These are phyloP conservation scores for Chrysosphaeria jannelii DNA, from an alignment of 2,329 filamentous ascomycete genomes.

Conservation along the genomic window DNA sequence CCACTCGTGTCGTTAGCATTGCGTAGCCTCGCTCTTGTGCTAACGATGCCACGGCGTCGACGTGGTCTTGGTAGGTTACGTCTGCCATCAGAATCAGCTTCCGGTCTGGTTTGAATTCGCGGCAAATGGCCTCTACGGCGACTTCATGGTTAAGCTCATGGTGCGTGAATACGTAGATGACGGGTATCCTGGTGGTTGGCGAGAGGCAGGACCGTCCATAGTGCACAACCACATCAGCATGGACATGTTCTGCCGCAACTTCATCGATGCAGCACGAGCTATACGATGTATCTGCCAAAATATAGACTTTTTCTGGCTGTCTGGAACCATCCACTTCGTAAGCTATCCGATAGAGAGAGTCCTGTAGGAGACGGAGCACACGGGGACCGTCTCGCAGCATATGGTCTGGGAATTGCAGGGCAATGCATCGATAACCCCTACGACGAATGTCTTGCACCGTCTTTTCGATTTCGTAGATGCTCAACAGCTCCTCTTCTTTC, in stretches of 20 bases:
- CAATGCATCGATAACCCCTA: conserved; percentile 45
- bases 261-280: conserved; percentile 94
- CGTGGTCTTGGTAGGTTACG: conserved; percentile 55
- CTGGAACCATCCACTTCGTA: neutral
- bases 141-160: conserved; percentile 32
- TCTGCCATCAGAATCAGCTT: conserved; percentile 52
- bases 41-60: conserved; percentile 24
- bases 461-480: conserved; percentile 60
- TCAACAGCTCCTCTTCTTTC: conserved; percentile 35
- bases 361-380: conserved; percentile 33
- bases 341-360: conserved; percentile 1
- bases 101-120: conserved; percentile 36
- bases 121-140: conserved; percentile 27
- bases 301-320: conserved; percentile 26
- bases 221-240: conserved; percentile 76
- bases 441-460: conserved; percentile 48
- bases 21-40: conserved; percentile 37
- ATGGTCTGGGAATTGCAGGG: conserved; percentile 81
- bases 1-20: conserved; percentile 37
- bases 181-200: conserved; percentile 60
- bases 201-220: conserved; percentile 83
- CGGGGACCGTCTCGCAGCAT: conserved; percentile 70
- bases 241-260: conserved; percentile 75
- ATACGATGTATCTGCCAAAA: conserved; percentile 86
- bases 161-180: conserved; percentile 70